Base-by-base conservation (phyloP, 129 eudicot species). In the Calendula officinalis region DNA sequence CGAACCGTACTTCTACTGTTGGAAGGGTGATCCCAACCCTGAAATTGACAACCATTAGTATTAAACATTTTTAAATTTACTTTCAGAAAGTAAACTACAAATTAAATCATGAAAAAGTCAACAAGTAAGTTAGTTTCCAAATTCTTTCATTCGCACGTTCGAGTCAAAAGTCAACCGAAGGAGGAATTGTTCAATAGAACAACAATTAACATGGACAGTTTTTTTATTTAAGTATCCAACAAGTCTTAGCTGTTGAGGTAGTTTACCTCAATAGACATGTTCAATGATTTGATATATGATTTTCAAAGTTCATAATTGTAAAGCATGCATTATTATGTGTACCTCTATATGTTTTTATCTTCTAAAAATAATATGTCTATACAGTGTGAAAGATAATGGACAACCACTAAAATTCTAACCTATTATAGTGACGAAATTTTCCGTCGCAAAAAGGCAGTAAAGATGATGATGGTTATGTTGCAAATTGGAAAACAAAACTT, bases 11-110 rank as follows among this genome's bases (percentile, higher is more conserved):
- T 64, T 94, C 95, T 7, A 89, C 95, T 0, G 99, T 94, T 7
- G 99, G 97, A 68, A 88, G 95, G 22, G 64, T 74, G 57, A 94
- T 94, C 14, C 99, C 99, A 47, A 94, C 99, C 70, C 99, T 94
- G 84, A 61, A 81, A 47, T 74, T 5, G 14, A 44, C 71, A 8
- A 45, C 13, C 8, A n/a, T 22, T 22, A n/a, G n/a, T 22, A 70
- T 16, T 12, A 59, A 3, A 61, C 36, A 41, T 37, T 12, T 60
- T 41, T 14, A 41, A 40, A 60, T 32, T 54, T 4, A 54, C 39
- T 54, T 32, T 54, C 14, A 54, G 10, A 54, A 30, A 41, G 8
- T 6, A 41, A 41, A 5, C 8, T 1, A 41, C 8, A 3, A 3
- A 41, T 22, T 22, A 41, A 10, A 41, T 41, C 7, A 41, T 41